A percentile compares a stretch with the other conserved stretches of the same genome.
Evolutionary conservation across 768 basidiomycete genomes (phyloP).

Genomic region (Pilatotrama ljubarskyi): DNA sequence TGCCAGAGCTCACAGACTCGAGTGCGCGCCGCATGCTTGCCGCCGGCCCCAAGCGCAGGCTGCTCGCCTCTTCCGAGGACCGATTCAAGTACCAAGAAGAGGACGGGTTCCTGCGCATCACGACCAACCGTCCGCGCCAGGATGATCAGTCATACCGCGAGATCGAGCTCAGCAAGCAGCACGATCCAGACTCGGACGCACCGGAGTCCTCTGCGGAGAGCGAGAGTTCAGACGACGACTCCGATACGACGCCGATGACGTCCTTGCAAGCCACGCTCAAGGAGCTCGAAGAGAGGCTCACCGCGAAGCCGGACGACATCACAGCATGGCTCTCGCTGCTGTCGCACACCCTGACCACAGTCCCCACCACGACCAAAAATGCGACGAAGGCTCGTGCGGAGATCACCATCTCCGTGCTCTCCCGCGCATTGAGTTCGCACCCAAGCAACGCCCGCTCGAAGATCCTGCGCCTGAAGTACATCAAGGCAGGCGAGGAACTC

Average conservation of each 20-base stretch:
- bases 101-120: slow-evolving; percentile 66
- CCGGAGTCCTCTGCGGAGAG: slow-evolving; percentile 32
- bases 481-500: slow-evolving; percentile 71
- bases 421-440: slow-evolving; percentile 61
- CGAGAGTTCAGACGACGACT: slow-evolving; percentile 25
- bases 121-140: slow-evolving; percentile 39
- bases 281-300: slow-evolving; percentile 55
- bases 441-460: slow-evolving; percentile 50
- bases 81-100: slow-evolving; percentile 56
- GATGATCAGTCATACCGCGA: slow-evolving; percentile 48
- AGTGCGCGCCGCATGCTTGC: slow-evolving; percentile 54
- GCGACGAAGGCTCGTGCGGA: slow-evolving; percentile 68
- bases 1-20: slow-evolving; percentile 59
- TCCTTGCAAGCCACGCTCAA: slow-evolving; percentile 62
- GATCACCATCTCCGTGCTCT: slow-evolving; percentile 65
- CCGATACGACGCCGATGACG: slow-evolving; percentile 25
- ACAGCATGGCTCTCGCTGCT: slow-evolving; percentile 65
- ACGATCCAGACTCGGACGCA: slow-evolving; percentile 35
- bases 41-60: slow-evolving; percentile 49
- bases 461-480: slow-evolving; percentile 57
- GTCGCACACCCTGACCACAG: slow-evolving; percentile 58
- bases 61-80: slow-evolving; percentile 39
- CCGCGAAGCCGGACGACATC: slow-evolving; percentile 50
- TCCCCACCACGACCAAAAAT: slow-evolving; percentile 68
- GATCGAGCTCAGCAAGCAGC: slow-evolving; percentile 42